Conservation (phyloP, 768 basidiomycete genomes). For the Leccinum variicolor region DNA sequence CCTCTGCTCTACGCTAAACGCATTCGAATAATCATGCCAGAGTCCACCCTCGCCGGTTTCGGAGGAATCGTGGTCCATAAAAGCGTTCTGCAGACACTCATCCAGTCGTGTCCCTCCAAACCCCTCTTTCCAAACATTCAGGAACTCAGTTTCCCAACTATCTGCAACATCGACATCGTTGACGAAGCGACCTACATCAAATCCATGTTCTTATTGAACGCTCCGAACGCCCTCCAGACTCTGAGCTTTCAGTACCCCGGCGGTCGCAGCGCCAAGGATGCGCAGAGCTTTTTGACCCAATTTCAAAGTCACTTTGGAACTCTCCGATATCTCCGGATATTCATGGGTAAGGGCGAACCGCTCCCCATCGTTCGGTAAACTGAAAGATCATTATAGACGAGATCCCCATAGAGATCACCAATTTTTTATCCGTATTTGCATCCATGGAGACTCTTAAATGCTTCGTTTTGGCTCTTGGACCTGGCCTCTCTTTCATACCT, state of each 20-base stretch:
- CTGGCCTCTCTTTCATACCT: slow-evolving; percentile 2
- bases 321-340: slow-evolving; percentile 13
- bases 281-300: slow-evolving; percentile 8
- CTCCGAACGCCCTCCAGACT: slow-evolving; percentile 1
- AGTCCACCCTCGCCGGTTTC: slow-evolving; percentile 1
- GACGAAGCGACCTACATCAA: slow-evolving; percentile 11
- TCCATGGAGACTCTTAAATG: slow-evolving; percentile 16
- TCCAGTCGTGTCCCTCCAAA: slow-evolving; percentile 19
- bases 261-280: slow-evolving; percentile 14
- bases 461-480: slow-evolving; percentile 17
- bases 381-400: not conserved
- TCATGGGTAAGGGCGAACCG: slow-evolving; percentile 12
- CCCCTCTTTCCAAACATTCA: slow-evolving; percentile 22
- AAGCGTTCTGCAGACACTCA: slow-evolving; percentile 14
- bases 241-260: slow-evolving; percentile 15
- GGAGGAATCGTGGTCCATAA: slow-evolving; percentile 14
- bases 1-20: slow-evolving; percentile 19
- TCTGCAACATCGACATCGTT: slow-evolving; percentile 19
- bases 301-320: slow-evolving; percentile 10
- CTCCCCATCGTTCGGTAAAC: not conserved
- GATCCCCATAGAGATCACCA: slow-evolving; percentile 13
- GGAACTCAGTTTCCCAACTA: slow-evolving; percentile 13
- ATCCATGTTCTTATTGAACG: slow-evolving; percentile 10
- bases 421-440: slow-evolving; percentile 11
- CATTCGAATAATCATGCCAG: slow-evolving; percentile 12